Conservation (phyloP, 2,329 filamentous ascomycete genomes). For the Aspergillus sp. region DNA sequence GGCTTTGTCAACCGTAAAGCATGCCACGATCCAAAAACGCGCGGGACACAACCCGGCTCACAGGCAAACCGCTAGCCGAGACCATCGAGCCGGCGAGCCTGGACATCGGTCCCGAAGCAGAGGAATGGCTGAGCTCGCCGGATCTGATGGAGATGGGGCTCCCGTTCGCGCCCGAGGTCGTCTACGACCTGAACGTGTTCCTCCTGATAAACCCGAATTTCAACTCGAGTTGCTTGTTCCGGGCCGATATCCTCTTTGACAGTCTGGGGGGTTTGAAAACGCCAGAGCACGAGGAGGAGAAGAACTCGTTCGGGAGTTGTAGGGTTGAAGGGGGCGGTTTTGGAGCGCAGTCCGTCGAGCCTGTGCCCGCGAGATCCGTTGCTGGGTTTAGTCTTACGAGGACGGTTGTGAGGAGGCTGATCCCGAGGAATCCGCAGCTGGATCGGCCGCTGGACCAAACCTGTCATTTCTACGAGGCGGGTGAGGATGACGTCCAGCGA, state of each 20-base stretch:
- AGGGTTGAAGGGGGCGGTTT: conserved; percentile 3
- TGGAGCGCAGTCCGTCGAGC: conserved; percentile 4
- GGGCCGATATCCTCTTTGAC: conserved; percentile 52
- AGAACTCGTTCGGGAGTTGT: neutral
- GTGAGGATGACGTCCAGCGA: conserved; percentile 13
- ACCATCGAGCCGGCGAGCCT: conserved; percentile 18
- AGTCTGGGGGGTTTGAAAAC: conserved; percentile 33
- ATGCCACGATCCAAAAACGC: conserved; percentile 14
- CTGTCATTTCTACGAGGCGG: conserved; percentile 56
- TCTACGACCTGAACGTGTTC: conserved; percentile 42
- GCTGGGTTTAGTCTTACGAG: conserved; percentile 41
- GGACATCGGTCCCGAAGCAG: conserved; percentile 8
- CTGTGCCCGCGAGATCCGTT: conserved; percentile 15
- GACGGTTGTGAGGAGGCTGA: conserved; percentile 63
- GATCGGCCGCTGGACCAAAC: conserved; percentile 73
- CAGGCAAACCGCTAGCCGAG: conserved; percentile 18
- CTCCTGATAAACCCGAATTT: conserved; percentile 47
- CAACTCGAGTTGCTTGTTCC: conserved; percentile 49
- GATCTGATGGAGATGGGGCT: conserved; percentile 19
- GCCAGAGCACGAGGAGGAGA: conserved; percentile 22
- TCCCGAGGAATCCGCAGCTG: conserved; percentile 70
- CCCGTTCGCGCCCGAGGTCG: conserved; percentile 19
- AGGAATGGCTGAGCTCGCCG: conserved; percentile 25
- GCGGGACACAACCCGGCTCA: conserved; percentile 15
- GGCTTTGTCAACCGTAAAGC: too few relatives aligned